phyloP scores from a whole-genome alignment of 257 asterid species.

The Datura wrightii region DNA sequence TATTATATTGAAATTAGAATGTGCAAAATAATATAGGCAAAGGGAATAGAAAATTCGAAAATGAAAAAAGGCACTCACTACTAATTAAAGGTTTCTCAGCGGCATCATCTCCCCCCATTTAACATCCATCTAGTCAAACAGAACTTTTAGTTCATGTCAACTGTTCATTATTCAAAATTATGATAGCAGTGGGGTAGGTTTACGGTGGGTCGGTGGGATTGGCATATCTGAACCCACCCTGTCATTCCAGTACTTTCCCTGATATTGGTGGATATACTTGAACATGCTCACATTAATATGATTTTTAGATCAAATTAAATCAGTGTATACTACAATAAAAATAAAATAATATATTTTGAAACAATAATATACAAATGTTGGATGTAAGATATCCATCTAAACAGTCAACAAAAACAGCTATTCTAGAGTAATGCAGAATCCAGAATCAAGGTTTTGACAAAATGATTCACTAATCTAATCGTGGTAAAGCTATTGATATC shows the following conservation, averaged over 20 bases:
- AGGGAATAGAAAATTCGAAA: neutral
- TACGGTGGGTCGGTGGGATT: neutral
- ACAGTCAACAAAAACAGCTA: neutral
- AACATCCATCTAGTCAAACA: neutral
- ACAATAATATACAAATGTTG: neutral
- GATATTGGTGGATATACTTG: slow-evolving; percentile 22
- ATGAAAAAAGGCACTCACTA: neutral
- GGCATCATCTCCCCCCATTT: neutral
- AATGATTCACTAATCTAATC: slow-evolving; percentile 14
- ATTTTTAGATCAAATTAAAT: slow-evolving; percentile 4
- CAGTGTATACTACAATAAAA: neutral
- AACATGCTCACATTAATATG: neutral
- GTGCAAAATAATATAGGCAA: neutral
- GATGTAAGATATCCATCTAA: neutral
- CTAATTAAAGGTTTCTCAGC: neutral
- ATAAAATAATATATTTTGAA: neutral
- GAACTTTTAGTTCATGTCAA: neutral
- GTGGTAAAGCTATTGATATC: neutral
- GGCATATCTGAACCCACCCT: neutral
- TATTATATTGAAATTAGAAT: neutral
- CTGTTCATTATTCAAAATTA: slow-evolving; percentile 24
- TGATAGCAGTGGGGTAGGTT: neutral
- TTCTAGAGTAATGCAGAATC: neutral
- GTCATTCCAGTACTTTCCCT: neutral
- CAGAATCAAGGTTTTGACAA: neutral